phyloP scores from a whole-genome alignment of 768 basidiomycete species.

The Cystoderma amianthinum region DNA sequence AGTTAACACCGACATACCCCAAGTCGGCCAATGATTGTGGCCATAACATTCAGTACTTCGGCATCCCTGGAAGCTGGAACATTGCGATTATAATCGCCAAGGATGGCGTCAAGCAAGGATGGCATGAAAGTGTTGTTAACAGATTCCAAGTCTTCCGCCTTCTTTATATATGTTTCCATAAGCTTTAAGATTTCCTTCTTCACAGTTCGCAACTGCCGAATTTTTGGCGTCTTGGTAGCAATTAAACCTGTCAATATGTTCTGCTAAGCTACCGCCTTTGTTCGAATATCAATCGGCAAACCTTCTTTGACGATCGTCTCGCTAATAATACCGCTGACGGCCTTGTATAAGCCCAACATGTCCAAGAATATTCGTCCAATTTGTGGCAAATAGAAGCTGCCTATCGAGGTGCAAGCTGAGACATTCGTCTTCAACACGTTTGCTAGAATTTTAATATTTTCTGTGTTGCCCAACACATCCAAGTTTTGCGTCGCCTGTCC shows the following conservation, averaged over 20 bases:
- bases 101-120: constrained; percentile 89
- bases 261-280: not conserved
- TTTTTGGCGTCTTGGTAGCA: constrained; percentile 95
- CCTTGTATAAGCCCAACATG: constrained; percentile 97
- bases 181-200: constrained; percentile 98
- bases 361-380: constrained; percentile 94
- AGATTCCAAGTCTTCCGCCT: constrained; percentile 92
- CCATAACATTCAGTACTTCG: constrained; percentile 96
- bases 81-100: constrained; percentile 96
- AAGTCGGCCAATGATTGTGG: constrained; percentile 83
- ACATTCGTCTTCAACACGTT: constrained; percentile 99
- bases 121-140: constrained; percentile 93
- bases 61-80: constrained; percentile 92
- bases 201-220: constrained; percentile 89
- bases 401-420: constrained; percentile 94
- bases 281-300: constrained; percentile 17
- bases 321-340: constrained; percentile 94
- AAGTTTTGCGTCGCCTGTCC: constrained; percentile 87
- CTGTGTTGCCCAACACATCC: constrained; percentile 83
- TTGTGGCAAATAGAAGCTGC: constrained; percentile 96
- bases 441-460: constrained; percentile 94
- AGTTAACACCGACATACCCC: too few relatives aligned
- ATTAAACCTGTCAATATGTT: constrained; percentile 53
- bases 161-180: constrained; percentile 96
- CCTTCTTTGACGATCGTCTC: constrained; percentile 86